Base-by-base conservation (phyloP, 352 stramenopile genomes). In the Blastocystis sp. region DNA sequence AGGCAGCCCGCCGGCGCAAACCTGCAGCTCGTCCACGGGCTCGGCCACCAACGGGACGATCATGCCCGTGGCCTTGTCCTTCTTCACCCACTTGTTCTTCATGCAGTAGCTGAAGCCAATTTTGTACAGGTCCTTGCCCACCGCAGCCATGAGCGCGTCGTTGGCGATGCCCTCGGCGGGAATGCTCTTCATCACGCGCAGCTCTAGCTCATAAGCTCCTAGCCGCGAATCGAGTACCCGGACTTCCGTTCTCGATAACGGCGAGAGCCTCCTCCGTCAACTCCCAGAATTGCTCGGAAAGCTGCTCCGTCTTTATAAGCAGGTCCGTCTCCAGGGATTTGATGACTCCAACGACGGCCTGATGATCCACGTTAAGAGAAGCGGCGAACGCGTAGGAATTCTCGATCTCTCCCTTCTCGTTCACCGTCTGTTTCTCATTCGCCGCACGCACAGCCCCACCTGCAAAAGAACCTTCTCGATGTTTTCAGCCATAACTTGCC, bases 1-100 rank as follows among this genome's bases (percentile, higher is more conserved):
- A 89, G 10, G 0, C 5, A 3, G 11, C 45, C 3, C 14, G n/a
- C 19, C 10, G 62, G 52, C 79, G 9, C 11, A n/a, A 61, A 62
- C 61, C 45, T 86, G 65, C 7, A 78, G 62, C 14, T 23, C 53
- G 41, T 65, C 62, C 52, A 48, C 23, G 10, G 71, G 53, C 19
- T 88, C 52, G 9, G 60, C 14, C 10, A 70, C 52, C 41, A 81
- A 28, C 9, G 45, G 82, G 23, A 28, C 88, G 69, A 97, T 91
- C 89, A 95, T 95, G 28, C 91, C 92, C n/a, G 92, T 91, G 40
- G 92, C 91, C 88, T 95, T 95, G 91, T 98, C 94, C 81, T 98
- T 94, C 74, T 94, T 93, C 77, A 98, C 93, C 96, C 96, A 98
- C 89, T 96, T 97, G 91, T 98, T 97, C 91, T 98, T 98, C 94